Evolutionary conservation across 2,329 filamentous ascomycete species (phyloP).

Genomic region (Paracorniculantispora psalliotae): DNA sequence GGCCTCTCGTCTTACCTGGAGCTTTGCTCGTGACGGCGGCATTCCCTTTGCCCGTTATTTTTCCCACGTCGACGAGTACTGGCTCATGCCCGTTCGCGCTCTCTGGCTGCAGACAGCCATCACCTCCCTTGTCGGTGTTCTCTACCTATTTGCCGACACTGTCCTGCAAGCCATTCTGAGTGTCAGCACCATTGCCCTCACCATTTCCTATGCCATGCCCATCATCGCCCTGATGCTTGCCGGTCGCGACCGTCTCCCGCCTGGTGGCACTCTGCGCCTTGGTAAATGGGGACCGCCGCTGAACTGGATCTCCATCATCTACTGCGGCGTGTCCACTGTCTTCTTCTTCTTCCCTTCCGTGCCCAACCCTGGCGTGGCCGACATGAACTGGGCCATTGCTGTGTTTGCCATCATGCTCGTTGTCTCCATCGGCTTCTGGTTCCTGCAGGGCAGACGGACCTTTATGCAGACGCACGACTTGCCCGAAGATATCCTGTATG

Average conservation of each 20-base stretch:
- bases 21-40: conserved; percentile 50
- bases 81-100: conserved; percentile 48
- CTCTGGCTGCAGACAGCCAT: conserved; percentile 47
- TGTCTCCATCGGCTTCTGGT: conserved; percentile 45
- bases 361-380: conserved; percentile 39
- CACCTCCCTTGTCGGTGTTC: conserved; percentile 42
- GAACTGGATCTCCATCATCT: conserved; percentile 46
- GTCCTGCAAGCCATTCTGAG: conserved; percentile 50
- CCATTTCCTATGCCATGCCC: conserved; percentile 45
- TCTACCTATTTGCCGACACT: conserved; percentile 50
- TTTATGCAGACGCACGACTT: conserved; percentile 21
- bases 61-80: conserved; percentile 36
- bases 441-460: conserved; percentile 38
- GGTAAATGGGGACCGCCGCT: conserved; percentile 39
- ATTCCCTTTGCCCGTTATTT: conserved; percentile 42
- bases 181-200: conserved; percentile 52
- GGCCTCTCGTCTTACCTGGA: conserved; percentile 48
- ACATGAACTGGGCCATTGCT: conserved; percentile 55
- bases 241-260: conserved; percentile 48
- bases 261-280: conserved; percentile 39
- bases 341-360: conserved; percentile 50
- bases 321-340: conserved; percentile 47
- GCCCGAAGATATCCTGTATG: conserved; percentile 18
- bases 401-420: conserved; percentile 52
- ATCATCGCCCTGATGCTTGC: conserved; percentile 42